Evolutionary conservation across 1,284 basidiomycete genomes (phyloP), one percentile per base, ranked within the genome.

Genomic region (Pholiota adiposa): DNA sequence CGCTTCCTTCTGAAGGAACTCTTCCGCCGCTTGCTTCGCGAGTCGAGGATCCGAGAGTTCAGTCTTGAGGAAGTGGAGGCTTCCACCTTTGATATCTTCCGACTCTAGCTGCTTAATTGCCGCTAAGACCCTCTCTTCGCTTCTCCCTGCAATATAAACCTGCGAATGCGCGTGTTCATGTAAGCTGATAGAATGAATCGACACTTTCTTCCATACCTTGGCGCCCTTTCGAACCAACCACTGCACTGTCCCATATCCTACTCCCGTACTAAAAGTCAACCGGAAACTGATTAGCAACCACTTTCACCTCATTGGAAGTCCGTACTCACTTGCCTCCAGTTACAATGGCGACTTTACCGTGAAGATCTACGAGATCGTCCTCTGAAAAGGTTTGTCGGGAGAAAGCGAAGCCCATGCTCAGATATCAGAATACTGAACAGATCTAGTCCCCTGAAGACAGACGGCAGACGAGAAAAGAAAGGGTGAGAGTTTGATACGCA

Each of bases 141-240:
- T 76, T 21, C 79, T 72, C 29, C 77, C 72, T 0, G 76, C 79
- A 59, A 83, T 72, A 54, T 82, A 83, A 8, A 83, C 79, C 63
- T 69, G 19, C 0, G 12, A 14, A 11, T 7, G 23, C 9, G 21
- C 6, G 18, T 31, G 27, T 12, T 27, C 6, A 12, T 23, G 5
- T n/a, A 51, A 3, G 19, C 12, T 11, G 12, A 21, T 23, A 5
- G 14, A 9, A 12, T 14, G 12, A 9, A 12, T 4, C 9, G n/a
- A 12, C 2, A 11, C 3, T 11, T 14, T 4, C 9, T 18, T 3
- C 6, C 46, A 21, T 8, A 63, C 58, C 59, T 68, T 83, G 9
- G 79, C 79, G n/a, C 76, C 74, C 12, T 65, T 66, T 7, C 74
- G 75, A 2, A 75, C 78, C 18, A 83, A 74, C 54, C 77, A 75